A percentile compares a stretch with the other conserved stretches of the same genome.
These are phyloP conservation scores for Botrytis elliptica DNA, from an alignment of 2,329 filamentous ascomycete species.

Conservation along the genomic window DNA sequence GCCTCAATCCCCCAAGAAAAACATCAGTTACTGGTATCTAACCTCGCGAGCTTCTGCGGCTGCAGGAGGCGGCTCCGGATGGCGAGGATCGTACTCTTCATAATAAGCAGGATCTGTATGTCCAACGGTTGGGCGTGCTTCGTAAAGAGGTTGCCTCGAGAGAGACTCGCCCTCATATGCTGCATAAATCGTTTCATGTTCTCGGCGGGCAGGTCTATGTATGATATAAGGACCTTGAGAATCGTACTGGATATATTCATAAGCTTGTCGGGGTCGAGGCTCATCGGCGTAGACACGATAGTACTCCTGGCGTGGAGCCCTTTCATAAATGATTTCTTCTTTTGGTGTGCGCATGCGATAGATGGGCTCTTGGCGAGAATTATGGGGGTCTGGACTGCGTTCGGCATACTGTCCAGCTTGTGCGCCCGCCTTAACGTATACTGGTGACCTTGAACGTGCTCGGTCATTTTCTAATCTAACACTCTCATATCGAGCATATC, in stretches of 20 bases:
- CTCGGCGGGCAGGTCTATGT: conserved; percentile 43
- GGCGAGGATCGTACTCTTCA: conserved; percentile 49
- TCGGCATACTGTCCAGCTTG: conserved; percentile 38
- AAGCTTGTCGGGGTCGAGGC: conserved; percentile 36
- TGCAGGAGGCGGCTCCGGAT: conserved; percentile 38
- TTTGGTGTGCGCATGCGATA: conserved; percentile 37
- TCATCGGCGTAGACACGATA: conserved; percentile 40
- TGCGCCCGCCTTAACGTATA: conserved; percentile 37
- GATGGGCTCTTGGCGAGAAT: conserved; percentile 33
- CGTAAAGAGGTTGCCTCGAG: conserved; percentile 35
- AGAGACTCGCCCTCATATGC: conserved; percentile 35
- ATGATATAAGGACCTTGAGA: conserved; percentile 49
- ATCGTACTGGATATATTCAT: conserved; percentile 49
- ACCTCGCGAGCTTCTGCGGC: conserved; percentile 29
- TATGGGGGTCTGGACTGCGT: conserved; percentile 36
- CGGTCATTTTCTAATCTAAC: conserved; percentile 39
- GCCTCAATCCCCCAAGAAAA: not conserved
- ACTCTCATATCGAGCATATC: conserved; percentile 40
- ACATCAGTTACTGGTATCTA: conserved; percentile 31
- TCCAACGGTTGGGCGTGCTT: conserved; percentile 28
- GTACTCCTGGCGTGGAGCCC: conserved; percentile 39
- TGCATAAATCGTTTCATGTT: conserved; percentile 38
- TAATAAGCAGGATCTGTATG: conserved; percentile 35
- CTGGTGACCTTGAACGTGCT: conserved; percentile 40
- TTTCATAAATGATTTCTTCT: conserved; percentile 38